phyloP scores from a whole-genome alignment of 169 alveolate species.

The Plasmodium malariae region DNA sequence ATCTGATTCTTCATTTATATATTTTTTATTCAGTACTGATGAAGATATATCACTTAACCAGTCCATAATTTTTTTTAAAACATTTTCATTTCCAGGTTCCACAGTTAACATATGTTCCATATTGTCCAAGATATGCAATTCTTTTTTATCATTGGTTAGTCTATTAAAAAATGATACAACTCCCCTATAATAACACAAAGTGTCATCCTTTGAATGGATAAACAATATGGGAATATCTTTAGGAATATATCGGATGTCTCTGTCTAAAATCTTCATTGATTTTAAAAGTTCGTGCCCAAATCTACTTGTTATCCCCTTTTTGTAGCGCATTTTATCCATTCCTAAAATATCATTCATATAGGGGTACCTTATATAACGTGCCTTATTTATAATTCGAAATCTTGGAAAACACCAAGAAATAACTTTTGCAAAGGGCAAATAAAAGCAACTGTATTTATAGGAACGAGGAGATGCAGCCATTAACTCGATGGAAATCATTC shows the following conservation, averaged over 20 bases:
- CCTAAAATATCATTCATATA: conserved; percentile 1
- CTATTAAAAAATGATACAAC: neutral
- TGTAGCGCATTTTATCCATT: neutral
- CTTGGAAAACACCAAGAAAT: neutral
- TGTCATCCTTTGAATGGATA: neutral
- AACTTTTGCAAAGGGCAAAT: conserved; percentile 2
- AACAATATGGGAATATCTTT: conserved; percentile 22
- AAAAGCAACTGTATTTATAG: neutral
- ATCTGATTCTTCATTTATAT: neutral
- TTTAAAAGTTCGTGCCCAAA: neutral
- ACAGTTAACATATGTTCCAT: conserved; percentile 7
- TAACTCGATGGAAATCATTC: conserved; percentile 11
- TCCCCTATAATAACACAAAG: conserved; percentile 8
- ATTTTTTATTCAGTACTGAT: neutral
- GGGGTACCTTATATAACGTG: neutral
- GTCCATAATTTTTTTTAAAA: neutral
- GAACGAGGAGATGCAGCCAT: conserved; percentile 2
- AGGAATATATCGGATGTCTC: neutral
- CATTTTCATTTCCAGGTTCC: conserved; percentile 21
- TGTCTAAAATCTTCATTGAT: conserved; percentile 1
- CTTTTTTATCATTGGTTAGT: neutral
- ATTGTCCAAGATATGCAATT: neutral
- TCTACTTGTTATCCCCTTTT: conserved; percentile 13
- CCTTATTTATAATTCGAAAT: neutral
- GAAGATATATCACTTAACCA: neutral